phyloP scores from a whole-genome alignment of 148 eudicot genomes.

The Vaccinium myrtillus region DNA sequence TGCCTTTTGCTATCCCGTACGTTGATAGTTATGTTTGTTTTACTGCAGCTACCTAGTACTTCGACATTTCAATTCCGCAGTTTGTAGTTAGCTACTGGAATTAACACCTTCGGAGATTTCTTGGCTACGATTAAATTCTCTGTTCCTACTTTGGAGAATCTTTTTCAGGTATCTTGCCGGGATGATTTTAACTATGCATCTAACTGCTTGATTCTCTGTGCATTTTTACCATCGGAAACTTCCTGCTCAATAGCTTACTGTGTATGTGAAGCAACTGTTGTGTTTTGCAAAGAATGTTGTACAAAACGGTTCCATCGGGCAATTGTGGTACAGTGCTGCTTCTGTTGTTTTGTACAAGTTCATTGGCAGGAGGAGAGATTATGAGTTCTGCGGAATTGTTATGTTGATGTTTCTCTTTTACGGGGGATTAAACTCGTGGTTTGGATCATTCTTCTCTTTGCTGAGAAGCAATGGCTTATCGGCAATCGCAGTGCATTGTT shows the following conservation, averaged over 20 bases:
- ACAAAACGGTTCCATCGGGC: neutral
- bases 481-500: too few species aligned
- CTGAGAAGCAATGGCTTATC: too few species aligned
- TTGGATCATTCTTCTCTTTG: neutral
- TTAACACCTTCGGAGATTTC: neutral
- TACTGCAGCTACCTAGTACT: neutral
- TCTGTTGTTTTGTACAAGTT: neutral
- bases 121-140: neutral
- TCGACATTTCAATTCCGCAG: neutral
- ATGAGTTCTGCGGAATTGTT: neutral
- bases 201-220: neutral
- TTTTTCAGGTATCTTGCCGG: neutral
- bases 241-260: neutral
- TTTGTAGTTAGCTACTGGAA: neutral
- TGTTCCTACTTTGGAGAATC: neutral
- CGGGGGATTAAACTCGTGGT: neutral
- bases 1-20: neutral
- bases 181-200: neutral
- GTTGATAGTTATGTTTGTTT: neutral
- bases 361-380: neutral
- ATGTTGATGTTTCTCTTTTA: neutral
- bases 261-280: neutral
- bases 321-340: neutral
- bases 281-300: neutral
- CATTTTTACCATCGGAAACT: neutral